Percentiles rank a stretch among this genome's conserved stretches.
Conservation (phyloP, 352 stramenopile genomes). For the Pythium brassicae region DNA sequence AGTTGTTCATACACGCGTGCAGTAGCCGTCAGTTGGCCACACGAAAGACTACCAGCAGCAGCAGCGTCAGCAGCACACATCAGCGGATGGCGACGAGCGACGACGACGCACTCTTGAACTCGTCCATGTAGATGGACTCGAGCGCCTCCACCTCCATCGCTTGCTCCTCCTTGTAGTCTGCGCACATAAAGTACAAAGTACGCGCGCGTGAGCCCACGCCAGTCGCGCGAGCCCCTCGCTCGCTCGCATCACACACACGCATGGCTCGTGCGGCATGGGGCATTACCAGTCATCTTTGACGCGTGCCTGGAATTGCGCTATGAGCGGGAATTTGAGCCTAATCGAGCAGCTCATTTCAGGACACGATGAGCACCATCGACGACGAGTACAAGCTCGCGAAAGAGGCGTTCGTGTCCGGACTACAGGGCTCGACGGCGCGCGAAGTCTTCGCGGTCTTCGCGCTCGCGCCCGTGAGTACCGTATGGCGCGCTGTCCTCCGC, state of each 20-base stretch:
- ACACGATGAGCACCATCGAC: conserved; percentile 26
- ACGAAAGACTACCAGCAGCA: too few species aligned
- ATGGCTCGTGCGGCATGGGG: neutral
- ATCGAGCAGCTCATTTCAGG: conserved; percentile 2
- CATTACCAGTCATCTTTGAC: neutral
- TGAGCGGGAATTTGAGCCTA: too few species aligned
- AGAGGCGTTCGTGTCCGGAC: conserved; percentile 70
- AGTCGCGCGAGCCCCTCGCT: conserved; percentile 25
- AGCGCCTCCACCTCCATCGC: conserved; percentile 87
- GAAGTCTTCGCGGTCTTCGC: conserved; percentile 79
- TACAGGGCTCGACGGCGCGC: conserved; percentile 59
- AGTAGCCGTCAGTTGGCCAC: conserved; percentile 5
- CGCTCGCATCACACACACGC: neutral
- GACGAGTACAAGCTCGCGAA: conserved; percentile 84
- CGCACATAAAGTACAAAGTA: neutral
- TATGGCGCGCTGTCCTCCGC: neutral
- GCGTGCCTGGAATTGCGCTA: too few species aligned
- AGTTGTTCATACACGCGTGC: neutral
- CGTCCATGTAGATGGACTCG: conserved; percentile 88
- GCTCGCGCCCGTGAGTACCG: conserved; percentile 53
- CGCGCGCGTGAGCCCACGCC: neutral
- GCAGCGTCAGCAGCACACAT: neutral
- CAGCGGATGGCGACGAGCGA: neutral
- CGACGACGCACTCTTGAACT: conserved; percentile 70
- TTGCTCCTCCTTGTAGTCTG: conserved; percentile 87